Conservation (phyloP, 768 basidiomycete species). For the Boletus eberwhitei region DNA sequence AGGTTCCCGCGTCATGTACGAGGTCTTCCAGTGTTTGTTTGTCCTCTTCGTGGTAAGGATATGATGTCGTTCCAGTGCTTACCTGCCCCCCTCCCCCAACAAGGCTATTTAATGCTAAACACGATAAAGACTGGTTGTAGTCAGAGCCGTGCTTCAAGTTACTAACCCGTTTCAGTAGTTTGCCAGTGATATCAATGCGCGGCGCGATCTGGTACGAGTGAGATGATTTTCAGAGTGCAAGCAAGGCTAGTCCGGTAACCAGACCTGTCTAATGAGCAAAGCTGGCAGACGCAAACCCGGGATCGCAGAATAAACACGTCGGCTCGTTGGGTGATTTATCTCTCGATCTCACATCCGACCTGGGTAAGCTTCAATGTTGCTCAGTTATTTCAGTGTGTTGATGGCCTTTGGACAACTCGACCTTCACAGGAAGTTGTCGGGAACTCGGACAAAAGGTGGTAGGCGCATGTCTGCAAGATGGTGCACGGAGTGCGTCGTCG, state of each 20-base stretch:
- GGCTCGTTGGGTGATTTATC: not conserved
- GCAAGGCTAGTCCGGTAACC: not conserved
- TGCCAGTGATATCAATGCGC: too few relatives aligned
- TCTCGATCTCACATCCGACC: not conserved
- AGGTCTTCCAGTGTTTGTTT: not conserved
- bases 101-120: too few relatives aligned
- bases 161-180: not conserved
- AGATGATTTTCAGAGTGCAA: not conserved
- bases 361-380: not conserved
- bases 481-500: not conserved
- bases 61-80: not conserved
- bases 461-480: not conserved
- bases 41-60: not conserved
- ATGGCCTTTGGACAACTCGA: not conserved
- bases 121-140: not conserved
- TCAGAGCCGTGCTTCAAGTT: not conserved
- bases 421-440: not conserved
- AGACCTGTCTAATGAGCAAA: not conserved
- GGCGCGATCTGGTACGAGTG: too few relatives aligned
- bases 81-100: not conserved
- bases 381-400: not conserved
- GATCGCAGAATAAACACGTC: not conserved
- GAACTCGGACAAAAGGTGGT: not conserved
- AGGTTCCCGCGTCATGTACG: too few relatives aligned
- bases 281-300: too few relatives aligned